Evolutionary conservation across 2,329 filamentous ascomycete species (phyloP).

Genomic region (Neofusicoccum sp.): DNA sequence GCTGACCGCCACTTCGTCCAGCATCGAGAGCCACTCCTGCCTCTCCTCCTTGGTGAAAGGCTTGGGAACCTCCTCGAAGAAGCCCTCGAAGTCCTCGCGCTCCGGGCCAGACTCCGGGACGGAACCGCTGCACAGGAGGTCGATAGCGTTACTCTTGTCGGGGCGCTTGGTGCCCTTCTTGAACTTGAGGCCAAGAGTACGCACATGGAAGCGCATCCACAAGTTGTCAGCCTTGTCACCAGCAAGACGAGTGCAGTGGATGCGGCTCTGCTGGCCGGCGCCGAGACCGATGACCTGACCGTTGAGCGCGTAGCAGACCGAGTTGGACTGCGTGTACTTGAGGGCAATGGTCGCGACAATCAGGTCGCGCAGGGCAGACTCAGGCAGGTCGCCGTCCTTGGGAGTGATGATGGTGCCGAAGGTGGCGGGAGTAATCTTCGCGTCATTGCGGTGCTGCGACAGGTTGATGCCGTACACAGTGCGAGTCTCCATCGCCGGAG

Average conservation of each 20-base stretch:
- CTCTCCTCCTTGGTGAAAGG: conserved; percentile 83
- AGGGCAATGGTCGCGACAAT: conserved; percentile 94
- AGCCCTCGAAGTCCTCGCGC: conserved; percentile 78
- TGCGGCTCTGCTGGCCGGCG: conserved; percentile 94
- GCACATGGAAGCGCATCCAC: conserved; percentile 98
- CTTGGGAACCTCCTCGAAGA: conserved; percentile 85
- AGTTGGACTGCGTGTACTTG: conserved; percentile 99
- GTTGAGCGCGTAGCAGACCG: conserved; percentile 93
- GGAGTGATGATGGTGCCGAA: conserved; percentile 85
- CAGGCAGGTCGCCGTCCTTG: conserved; percentile 74
- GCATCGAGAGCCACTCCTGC: conserved; percentile 78
- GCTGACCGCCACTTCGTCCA: conserved; percentile 79
- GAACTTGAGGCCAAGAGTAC: conserved; percentile 86
- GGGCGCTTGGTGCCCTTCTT: conserved; percentile 96
- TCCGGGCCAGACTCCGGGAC: conserved; percentile 81
- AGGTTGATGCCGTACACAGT: conserved; percentile 89
- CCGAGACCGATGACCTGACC: conserved; percentile 93
- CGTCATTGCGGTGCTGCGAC: conserved; percentile 89
- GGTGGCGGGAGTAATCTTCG: conserved; percentile 77
- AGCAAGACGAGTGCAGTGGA: conserved; percentile 95
- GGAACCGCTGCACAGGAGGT: conserved; percentile 87
- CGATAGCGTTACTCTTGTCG: conserved; percentile 98
- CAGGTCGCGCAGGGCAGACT: conserved; percentile 81
- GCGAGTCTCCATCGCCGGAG: conserved; percentile 71
- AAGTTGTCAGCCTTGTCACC: conserved; percentile 99